Evolutionary conservation across 2,329 filamentous ascomycete species (phyloP).

Genomic region (Trichoderma simmonsii): DNA sequence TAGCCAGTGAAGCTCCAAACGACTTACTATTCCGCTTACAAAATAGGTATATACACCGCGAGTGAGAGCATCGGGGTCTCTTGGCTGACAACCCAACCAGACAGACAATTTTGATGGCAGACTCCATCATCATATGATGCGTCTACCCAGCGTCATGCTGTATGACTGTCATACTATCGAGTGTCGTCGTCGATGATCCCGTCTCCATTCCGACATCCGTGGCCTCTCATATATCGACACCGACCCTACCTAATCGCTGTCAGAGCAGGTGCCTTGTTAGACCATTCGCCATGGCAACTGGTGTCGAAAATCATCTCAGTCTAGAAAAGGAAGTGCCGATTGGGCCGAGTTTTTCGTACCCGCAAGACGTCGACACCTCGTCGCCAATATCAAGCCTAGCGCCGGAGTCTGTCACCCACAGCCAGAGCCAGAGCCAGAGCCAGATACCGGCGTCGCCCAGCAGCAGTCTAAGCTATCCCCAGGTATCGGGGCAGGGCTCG

Average conservation of each 20-base stretch:
- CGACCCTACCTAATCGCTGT: not conserved
- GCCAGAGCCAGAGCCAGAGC: conserved; percentile 27
- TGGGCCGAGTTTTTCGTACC: conserved; percentile 25
- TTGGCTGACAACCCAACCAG: conserved; percentile 14
- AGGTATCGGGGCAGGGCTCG: conserved; percentile 31
- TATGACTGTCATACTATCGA: conserved; percentile 26
- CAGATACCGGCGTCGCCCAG: conserved; percentile 30
- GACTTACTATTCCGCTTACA: conserved; percentile 11
- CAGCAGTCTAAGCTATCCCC: conserved; percentile 28
- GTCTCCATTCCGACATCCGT: conserved; percentile 17
- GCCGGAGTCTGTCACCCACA: conserved; percentile 27
- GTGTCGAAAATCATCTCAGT: conserved; percentile 24
- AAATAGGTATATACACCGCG: conserved; percentile 4
- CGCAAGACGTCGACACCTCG: conserved; percentile 26
- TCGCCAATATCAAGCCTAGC: conserved; percentile 26
- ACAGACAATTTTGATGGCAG: conserved; percentile 9
- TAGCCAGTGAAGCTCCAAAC: conserved; percentile 21
- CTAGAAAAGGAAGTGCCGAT: conserved; percentile 24
- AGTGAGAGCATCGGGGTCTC: conserved; percentile 6
- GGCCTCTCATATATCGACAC: conserved; percentile 13
- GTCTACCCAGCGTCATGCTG: conserved; percentile 26
- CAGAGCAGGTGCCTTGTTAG: conserved; percentile 20
- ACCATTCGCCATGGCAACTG: conserved; percentile 28
- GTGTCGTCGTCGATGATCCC: conserved; percentile 24
- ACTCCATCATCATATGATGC: conserved; percentile 18